Evolutionary conservation across 1,284 basidiomycete species (phyloP), one percentile per base, ranked within the genome.

Genomic region (Leucoagaricus sp.): DNA sequence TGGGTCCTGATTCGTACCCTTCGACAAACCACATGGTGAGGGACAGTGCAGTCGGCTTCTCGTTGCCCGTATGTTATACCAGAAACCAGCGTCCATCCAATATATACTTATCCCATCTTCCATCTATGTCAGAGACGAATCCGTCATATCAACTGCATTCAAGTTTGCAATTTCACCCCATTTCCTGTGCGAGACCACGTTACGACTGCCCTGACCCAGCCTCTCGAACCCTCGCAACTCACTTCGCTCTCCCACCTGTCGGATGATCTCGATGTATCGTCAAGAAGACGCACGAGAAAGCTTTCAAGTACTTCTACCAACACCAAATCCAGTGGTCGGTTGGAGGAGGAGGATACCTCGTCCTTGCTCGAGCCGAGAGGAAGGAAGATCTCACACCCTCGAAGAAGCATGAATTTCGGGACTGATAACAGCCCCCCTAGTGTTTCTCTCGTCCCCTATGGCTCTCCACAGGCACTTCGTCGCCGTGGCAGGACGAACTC

Each of bases 111-210:
- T 55, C 10, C 29, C 46, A 44, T 25, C 25, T 12, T 36, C 47
- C n/a, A 9, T 15, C 8, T 34, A 23, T 44, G 34, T 34, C 58
- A 92, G 83, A 84, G 83, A 63, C 86, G 87, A 38, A 75, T 91
- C 60, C 83, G 90, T 61, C 90, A 93, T 72, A 79, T 94, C 50
- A 79, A 81, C 46, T 79, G 83, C 34, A 77, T 94, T 57, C 86
- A 91, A 72, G 76, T 94, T 60, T 83, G 86, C 60, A 93, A 94
- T 65, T 75, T 94, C 40, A 90, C 91, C 10, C 89, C 89, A 1
- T 91, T 90, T 67, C 90, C 91, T 38, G 79, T 82, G 41, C 83
- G 89, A 36, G 91, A 93, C 70, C 79, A 87, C 1, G 77, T 91
- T 58, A 84, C 90, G 12, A 87, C 87, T 25, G 86, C 87, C 17